Conservation (phyloP, 129 eudicot genomes). For the Scalesia atractyloides region DNA sequence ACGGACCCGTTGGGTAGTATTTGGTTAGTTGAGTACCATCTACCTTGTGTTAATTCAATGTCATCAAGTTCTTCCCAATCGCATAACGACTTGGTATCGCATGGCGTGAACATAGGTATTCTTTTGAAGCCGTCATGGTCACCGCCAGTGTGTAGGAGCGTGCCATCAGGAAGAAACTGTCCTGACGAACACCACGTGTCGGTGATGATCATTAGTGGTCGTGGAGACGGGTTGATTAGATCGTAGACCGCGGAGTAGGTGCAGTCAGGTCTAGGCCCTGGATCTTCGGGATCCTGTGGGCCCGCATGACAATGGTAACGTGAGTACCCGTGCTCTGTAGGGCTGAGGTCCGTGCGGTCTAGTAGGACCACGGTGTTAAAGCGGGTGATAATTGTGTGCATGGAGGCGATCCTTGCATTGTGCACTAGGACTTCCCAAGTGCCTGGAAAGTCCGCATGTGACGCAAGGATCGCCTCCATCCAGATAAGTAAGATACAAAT, state of each 20-base stretch:
- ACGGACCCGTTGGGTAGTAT: conserved; percentile 66
- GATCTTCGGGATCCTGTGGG: conserved; percentile 22
- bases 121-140: conserved; percentile 54
- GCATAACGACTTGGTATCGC: conserved; percentile 44
- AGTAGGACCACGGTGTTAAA: conserved; percentile 81
- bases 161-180: conserved; percentile 86
- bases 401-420: conserved; percentile 80
- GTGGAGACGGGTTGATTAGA: conserved; percentile 35
- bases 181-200: conserved; percentile 98
- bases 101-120: conserved; percentile 59
- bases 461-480: background rate
- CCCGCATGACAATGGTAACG: conserved; percentile 38
- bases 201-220: conserved; percentile 60
- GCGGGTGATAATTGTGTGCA: conserved; percentile 88
- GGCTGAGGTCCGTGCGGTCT: conserved; percentile 70
- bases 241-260: conserved; percentile 68
- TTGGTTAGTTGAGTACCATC: conserved; percentile 83
- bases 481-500: conserved; percentile 28
- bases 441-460: conserved; percentile 66
- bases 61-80: conserved; percentile 76
- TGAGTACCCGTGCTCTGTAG: conserved; percentile 43
- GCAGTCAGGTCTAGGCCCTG: conserved; percentile 38
- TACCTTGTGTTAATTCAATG: conserved; percentile 47
- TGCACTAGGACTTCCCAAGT: conserved; percentile 73
- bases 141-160: conserved; percentile 87